phyloP scores from a whole-genome alignment of 2,329 filamentous ascomycete species.

The Ceratocystiopsis minuta region DNA sequence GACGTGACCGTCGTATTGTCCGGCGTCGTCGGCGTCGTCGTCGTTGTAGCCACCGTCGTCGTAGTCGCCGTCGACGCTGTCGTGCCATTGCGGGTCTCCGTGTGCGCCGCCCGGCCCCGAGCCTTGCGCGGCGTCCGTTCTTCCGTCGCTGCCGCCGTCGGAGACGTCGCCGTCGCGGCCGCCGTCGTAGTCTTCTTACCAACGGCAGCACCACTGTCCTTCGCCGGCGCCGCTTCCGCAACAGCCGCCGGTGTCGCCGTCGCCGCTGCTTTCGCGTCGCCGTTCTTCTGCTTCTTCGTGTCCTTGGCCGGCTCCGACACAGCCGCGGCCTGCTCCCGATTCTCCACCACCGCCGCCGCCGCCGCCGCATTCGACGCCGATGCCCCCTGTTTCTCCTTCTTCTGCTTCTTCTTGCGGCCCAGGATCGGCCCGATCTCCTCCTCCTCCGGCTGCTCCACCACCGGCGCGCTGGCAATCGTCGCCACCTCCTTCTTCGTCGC shows the following conservation, averaged over 20 bases:
- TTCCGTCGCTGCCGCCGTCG: slow-evolving; percentile 7
- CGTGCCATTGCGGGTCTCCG: background rate
- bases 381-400: slow-evolving; percentile 53
- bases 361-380: slow-evolving; percentile 9
- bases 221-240: too few species aligned
- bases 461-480: slow-evolving; percentile 18
- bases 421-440: slow-evolving; percentile 50
- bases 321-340: too few species aligned
- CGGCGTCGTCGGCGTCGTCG: background rate
- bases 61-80: background rate
- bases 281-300: too few species aligned
- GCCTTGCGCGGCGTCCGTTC: too few species aligned
- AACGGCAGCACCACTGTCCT: too few species aligned
- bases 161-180: background rate
- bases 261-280: too few species aligned
- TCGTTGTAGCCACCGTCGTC: too few species aligned
- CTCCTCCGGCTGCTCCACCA: slow-evolving; percentile 9
- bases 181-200: too few species aligned
- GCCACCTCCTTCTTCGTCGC: slow-evolving; percentile 45
- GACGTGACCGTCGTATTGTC: slow-evolving; percentile 11
- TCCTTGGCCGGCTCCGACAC: too few species aligned
- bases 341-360: background rate
- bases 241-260: too few species aligned
- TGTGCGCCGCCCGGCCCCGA: background rate
- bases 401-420: slow-evolving; percentile 71